Evolutionary conservation across 2,329 filamentous ascomycete species (phyloP).

Genomic region (Xylariales sp.): DNA sequence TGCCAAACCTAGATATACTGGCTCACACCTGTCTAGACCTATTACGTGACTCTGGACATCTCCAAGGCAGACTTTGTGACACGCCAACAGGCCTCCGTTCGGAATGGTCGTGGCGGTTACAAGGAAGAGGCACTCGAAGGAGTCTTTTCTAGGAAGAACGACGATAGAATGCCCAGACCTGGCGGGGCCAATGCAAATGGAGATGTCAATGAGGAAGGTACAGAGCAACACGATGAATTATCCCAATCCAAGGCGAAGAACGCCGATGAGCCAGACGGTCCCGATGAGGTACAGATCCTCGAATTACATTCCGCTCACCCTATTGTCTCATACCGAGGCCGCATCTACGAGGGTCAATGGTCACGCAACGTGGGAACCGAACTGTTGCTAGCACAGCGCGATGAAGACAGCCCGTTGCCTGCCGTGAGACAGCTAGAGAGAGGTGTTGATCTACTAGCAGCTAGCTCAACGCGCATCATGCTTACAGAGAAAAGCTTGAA

Average conservation of each 20-base stretch:
- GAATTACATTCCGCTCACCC: slow-evolving; percentile 74
- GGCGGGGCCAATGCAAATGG: background rate
- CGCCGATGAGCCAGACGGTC: slow-evolving; percentile 19
- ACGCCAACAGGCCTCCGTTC: slow-evolving; percentile 33
- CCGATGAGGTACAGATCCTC: slow-evolving; percentile 67
- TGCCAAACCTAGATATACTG: background rate
- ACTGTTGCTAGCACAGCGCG: slow-evolving; percentile 60
- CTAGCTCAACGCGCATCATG: slow-evolving; percentile 64
- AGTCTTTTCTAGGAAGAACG: slow-evolving; percentile 13
- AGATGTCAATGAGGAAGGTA: background rate
- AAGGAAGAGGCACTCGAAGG: slow-evolving; percentile 30
- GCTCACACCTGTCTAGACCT: slow-evolving; percentile 41
- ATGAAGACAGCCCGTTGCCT: slow-evolving; percentile 36
- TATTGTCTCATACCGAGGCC: slow-evolving; percentile 72
- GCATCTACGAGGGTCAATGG: slow-evolving; percentile 78
- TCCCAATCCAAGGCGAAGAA: slow-evolving; percentile 11
- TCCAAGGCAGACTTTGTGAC: slow-evolving; percentile 55
- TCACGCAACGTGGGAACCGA: slow-evolving; percentile 79
- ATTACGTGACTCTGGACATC: slow-evolving; percentile 59
- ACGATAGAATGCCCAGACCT: too few species aligned
- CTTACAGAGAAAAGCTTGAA: slow-evolving; percentile 60
- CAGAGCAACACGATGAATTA: slow-evolving; percentile 7
- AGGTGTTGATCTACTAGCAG: slow-evolving; percentile 67
- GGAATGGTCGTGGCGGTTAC: slow-evolving; percentile 41
- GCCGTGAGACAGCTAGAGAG: slow-evolving; percentile 46